Base-by-base conservation (phyloP, 1,284 basidiomycete species). In the Trametes versicolor region DNA sequence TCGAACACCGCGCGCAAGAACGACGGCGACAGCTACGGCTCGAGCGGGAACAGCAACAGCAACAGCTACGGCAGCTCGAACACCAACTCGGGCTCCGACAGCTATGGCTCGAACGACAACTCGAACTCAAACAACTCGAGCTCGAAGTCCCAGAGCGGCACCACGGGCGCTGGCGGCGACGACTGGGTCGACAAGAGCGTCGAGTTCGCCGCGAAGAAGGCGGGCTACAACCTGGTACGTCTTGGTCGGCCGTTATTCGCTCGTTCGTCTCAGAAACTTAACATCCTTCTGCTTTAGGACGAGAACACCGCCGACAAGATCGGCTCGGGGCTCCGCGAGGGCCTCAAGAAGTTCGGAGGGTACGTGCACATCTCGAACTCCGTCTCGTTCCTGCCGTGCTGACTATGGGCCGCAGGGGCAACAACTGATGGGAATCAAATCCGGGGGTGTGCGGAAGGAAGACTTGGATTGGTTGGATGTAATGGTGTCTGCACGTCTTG, bases 161-260 rank as follows among this genome's bases (percentile, higher is more conserved):
- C 65, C 25, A 32, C 29, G 29, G 29, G 29, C 29, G 29, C 29
- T 32, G 29, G 29, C 29, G 29, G 29, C 29, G 62, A 65, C n/a
- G 76, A 80, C 69, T 83, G 74, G 75, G 45, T 82, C 55, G 75
- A 80, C 65, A 79, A 81, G 67, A 81, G 82, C 62, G 74, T 86
- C 56, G 70, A 75, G 62, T 73, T 63, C 52, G 83, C 76, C 37
- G 83, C 83, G 6, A 66, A 77, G 65, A 79, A 81, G 71, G 80
- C 80, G 37, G 85, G 85, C 0, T 81, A 77, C 70, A 79, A 84
- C 65, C 1, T 86, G 7, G 85, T 87, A 67, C 64, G 83, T 78
- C 47, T n/a, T 45, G 15, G 58, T 19, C 43, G 45, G 37, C 15
- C 12, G 19, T 15, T 15, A 8, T 15, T 29, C 12, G 23, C n/a